phyloP scores from a whole-genome alignment of 306 rosid genomes.

The Castanea mollissima region DNA sequence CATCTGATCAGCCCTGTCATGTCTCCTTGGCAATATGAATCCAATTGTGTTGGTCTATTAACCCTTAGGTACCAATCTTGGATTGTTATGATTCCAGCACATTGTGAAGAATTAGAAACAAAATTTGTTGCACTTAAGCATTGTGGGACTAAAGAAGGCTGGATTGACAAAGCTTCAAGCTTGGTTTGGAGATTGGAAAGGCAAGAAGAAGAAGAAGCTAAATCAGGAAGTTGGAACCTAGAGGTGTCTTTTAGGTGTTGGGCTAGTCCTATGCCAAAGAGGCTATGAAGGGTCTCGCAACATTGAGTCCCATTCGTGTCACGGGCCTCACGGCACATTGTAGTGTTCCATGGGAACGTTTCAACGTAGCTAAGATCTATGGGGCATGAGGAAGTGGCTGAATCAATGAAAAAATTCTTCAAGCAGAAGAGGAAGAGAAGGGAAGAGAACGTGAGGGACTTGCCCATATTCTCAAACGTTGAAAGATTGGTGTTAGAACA shows the following conservation, averaged over 20 bases:
- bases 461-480: slow-evolving; percentile 14
- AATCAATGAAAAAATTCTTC: not conserved
- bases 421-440: slow-evolving; percentile 3
- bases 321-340: slow-evolving; percentile 44
- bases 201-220: slow-evolving; percentile 49
- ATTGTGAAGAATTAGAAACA: slow-evolving; percentile 36
- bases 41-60: slow-evolving; percentile 30
- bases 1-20: slow-evolving; percentile 35
- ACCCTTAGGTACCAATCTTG: slow-evolving; percentile 49
- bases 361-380: slow-evolving; percentile 64
- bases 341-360: slow-evolving; percentile 73
- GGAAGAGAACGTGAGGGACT: not conserved
- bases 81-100: slow-evolving; percentile 56
- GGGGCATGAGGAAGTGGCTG: slow-evolving; percentile 48
- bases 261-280: slow-evolving; percentile 62
- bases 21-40: slow-evolving; percentile 50
- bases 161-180: slow-evolving; percentile 36
- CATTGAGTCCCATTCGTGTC: slow-evolving; percentile 36
- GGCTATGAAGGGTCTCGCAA: slow-evolving; percentile 62
- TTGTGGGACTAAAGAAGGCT: slow-evolving; percentile 27
- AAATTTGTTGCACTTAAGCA: slow-evolving; percentile 62
- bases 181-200: slow-evolving; percentile 39
- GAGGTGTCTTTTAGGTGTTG: slow-evolving; percentile 58
- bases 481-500: not conserved
- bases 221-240: slow-evolving; percentile 48